phyloP scores from a whole-genome alignment of 192 early-diverging fungal genomes.

The Kappamyces sp. region DNA sequence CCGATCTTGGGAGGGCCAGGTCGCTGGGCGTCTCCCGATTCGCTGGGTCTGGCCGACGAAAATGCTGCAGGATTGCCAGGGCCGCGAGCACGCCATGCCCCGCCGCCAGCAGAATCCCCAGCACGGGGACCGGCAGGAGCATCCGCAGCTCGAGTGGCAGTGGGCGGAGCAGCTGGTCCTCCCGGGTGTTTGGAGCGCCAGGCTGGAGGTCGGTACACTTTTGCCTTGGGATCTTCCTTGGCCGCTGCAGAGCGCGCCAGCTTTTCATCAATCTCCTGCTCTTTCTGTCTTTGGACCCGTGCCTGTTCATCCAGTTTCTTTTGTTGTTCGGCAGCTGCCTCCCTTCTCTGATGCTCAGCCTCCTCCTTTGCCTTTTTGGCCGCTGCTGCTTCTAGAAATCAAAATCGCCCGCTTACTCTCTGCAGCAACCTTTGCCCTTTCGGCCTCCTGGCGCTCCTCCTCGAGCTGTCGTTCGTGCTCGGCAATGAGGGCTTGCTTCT shows the following conservation, averaged over 20 bases:
- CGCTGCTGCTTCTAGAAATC: constrained; percentile 15
- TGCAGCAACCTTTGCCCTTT: constrained; percentile 10
- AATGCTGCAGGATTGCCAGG: neutral
- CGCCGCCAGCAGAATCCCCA: neutral
- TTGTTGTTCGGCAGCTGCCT: constrained; percentile 22
- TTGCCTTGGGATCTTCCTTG: constrained; percentile 1
- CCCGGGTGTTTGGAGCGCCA: neutral
- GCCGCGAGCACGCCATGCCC: neutral
- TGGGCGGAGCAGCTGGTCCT: constrained; percentile 3
- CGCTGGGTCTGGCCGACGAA: neutral
- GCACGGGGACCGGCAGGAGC: neutral
- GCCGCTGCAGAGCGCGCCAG: neutral
- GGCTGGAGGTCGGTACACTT: constrained; percentile 5
- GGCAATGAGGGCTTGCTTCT: constrained; percentile 65
- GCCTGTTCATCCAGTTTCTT: constrained; percentile 19
- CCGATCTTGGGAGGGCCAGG: constrained; percentile 18
- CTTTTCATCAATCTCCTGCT: constrained; percentile 1
- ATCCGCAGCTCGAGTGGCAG: neutral
- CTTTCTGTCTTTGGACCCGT: constrained; percentile 5
- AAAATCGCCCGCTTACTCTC: constrained; percentile 20
- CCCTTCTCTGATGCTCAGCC: constrained; percentile 16
- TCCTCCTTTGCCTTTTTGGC: constrained; percentile 9
- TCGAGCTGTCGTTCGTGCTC: constrained; percentile 31
- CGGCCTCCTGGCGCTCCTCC: constrained; percentile 22
- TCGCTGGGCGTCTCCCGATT: neutral